phyloP scores from a whole-genome alignment of 306 rosid genomes.

The Arachis stenosperma region DNA sequence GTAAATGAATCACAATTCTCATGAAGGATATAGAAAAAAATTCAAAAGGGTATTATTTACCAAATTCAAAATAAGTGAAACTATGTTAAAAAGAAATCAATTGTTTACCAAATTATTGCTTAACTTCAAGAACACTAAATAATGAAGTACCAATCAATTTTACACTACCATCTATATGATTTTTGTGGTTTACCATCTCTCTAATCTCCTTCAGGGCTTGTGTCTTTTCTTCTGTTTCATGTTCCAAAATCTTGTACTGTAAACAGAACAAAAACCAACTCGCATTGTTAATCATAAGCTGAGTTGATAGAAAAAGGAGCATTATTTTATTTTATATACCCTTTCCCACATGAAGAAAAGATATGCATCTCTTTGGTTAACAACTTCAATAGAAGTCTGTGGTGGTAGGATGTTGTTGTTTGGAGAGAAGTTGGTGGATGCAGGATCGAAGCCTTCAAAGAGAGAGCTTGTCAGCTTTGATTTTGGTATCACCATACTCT shows the following conservation, averaged over 20 bases:
- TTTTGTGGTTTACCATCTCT: conserved; percentile 67
- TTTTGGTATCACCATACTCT: conserved; percentile 73
- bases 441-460: conserved; percentile 85
- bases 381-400: conserved; percentile 53
- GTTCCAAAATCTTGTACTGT: conserved; percentile 61
- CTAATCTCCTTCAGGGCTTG: conserved; percentile 54
- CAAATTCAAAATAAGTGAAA: no score
- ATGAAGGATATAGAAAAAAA: no score
- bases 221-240: conserved; percentile 48
- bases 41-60: no score
- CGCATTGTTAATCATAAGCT: not conserved
- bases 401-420: conserved; percentile 32
- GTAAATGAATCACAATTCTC: no score
- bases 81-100: no score
- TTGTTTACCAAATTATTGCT: no score
- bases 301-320: not conserved
- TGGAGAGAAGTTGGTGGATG: conserved; percentile 68
- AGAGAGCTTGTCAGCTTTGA: conserved; percentile 70
- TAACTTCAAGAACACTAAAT: no score
- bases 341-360: conserved; percentile 76
- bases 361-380: conserved; percentile 95
- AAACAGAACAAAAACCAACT: not conserved
- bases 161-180: conserved; percentile 72
- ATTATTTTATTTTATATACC: conserved; percentile 45
- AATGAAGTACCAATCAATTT: conserved; percentile 53